These are phyloP conservation scores for Kwoniella shivajii DNA, from an alignment of 1,284 basidiomycete genomes.

Conservation along the genomic window DNA sequence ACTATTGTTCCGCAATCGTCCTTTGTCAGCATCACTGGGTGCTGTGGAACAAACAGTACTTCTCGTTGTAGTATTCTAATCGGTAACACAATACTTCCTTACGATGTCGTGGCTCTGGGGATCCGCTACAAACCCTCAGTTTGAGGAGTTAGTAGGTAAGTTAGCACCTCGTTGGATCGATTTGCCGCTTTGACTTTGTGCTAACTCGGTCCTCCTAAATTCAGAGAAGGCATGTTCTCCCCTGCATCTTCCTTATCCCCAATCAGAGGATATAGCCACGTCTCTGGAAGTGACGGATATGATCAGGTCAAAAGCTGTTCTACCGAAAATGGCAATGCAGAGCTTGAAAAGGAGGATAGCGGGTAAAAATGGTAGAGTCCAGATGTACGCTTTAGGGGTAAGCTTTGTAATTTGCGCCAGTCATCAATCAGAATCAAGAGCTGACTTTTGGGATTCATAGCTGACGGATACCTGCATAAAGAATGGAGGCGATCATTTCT, in stretches of 20 bases:
- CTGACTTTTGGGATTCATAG: constrained; percentile 54
- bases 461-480: constrained; percentile 93
- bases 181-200: constrained; percentile 1
- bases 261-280: constrained; percentile 82
- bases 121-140: constrained; percentile 46
- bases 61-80: no score
- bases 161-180: constrained; percentile 1
- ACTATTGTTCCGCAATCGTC: no score
- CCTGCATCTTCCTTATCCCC: constrained; percentile 54
- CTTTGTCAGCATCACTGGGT: constrained; percentile 18
- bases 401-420: constrained; percentile 44
- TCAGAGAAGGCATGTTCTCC: constrained; percentile 55
- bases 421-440: background rate
- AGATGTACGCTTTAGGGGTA: constrained; percentile 81
- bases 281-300: constrained; percentile 97
- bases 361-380: constrained; percentile 96
- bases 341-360: constrained; percentile 82
- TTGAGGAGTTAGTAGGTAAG: constrained; percentile 54
- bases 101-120: constrained; percentile 54
- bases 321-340: constrained; percentile 84
- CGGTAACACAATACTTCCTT: background rate
- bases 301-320: constrained; percentile 87
- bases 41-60: no score
- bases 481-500: constrained; percentile 94
- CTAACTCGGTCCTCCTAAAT: background rate